phyloP scores from a whole-genome alignment of 345 rosid species.

The Luvunga scandens region DNA sequence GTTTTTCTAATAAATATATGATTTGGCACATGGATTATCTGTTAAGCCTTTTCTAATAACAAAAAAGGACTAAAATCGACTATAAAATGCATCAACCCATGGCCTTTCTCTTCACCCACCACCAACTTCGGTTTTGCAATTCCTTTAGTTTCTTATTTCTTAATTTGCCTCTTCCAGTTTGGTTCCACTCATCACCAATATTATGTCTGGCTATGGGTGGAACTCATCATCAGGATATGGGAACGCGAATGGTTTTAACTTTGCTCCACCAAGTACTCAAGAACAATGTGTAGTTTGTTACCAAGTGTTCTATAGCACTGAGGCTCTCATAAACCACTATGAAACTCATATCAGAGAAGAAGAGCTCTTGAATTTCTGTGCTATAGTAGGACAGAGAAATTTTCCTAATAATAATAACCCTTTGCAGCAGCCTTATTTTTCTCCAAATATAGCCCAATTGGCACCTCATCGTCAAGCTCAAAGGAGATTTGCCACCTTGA shows the following conservation, averaged over 20 bases:
- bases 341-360: background rate
- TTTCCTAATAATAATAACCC: background rate
- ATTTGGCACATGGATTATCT: background rate
- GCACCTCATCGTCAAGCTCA: background rate
- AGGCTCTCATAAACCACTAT: background rate
- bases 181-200: background rate
- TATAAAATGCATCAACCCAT: background rate
- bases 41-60: background rate
- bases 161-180: background rate
- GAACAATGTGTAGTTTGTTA: background rate
- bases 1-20: background rate
- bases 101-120: background rate
- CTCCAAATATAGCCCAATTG: background rate
- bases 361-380: background rate
- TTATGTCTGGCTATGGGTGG: constrained; percentile 3
- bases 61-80: background rate
- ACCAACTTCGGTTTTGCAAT: background rate
- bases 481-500: background rate
- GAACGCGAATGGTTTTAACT: background rate
- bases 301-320: background rate
- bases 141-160: too few species aligned
- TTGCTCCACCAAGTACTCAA: background rate
- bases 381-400: background rate
- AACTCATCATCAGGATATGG: background rate
- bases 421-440: background rate